A percentile compares a stretch with the other conserved stretches of the same genome.
Conservation (phyloP, 352 stramenopile species). For the Hyaloperonospora arabidopsidis region DNA sequence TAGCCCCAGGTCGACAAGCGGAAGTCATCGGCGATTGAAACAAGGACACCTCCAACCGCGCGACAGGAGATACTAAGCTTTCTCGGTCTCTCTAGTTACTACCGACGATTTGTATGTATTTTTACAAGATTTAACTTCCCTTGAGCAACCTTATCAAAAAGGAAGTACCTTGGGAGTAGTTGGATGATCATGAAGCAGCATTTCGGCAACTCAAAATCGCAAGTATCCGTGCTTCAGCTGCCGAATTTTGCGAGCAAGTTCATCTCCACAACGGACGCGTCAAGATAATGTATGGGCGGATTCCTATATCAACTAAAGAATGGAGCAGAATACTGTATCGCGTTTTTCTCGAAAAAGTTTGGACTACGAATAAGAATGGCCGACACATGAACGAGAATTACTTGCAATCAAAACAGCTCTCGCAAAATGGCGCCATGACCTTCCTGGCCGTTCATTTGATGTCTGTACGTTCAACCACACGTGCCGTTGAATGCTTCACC, state of each 20-base stretch:
- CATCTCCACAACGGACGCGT: conserved; percentile 29
- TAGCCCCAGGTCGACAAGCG: conserved; percentile 16
- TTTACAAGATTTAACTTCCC: conserved; percentile 15
- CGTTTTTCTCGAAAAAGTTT: conserved; percentile 14
- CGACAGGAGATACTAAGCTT: conserved; percentile 4
- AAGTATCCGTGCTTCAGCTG: conserved; percentile 7
- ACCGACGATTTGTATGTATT: conserved; percentile 23
- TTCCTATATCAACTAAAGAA: conserved; percentile 2
- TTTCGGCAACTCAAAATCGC: conserved; percentile 22
- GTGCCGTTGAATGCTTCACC: not conserved
- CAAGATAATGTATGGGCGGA: conserved; percentile 9
- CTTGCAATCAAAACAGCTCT: not conserved
- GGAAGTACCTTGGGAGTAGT: conserved; percentile 15
- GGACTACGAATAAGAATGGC: not conserved
- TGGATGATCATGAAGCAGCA: not conserved
- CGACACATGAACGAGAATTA: not conserved
- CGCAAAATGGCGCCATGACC: not conserved
- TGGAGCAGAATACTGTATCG: conserved; percentile 21
- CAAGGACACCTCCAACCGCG: conserved; percentile 14
- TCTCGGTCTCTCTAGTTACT: conserved; percentile 22
- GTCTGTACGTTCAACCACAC: not conserved
- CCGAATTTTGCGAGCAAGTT: conserved; percentile 19
- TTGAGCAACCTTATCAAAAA: conserved; percentile 16
- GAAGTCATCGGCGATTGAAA: conserved; percentile 22
- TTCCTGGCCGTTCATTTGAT: not conserved